Percentiles rank a stretch among this genome's conserved stretches.
phyloP scores from a whole-genome alignment of 2,329 filamentous ascomycete species.

The Cladophialophora yegresii region DNA sequence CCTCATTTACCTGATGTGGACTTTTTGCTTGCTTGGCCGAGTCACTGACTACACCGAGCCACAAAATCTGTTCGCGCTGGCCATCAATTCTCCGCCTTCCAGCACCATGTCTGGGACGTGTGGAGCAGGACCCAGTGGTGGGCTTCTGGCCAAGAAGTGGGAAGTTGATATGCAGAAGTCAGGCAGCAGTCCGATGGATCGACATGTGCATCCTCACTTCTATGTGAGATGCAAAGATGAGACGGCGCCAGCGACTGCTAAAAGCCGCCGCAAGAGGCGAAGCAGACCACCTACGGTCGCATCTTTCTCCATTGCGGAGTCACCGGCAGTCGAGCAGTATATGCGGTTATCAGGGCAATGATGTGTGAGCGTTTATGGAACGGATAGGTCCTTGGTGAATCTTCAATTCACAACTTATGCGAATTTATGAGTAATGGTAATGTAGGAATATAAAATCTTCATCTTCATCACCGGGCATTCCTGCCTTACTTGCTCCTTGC shows the following conservation, averaged over 20 bases:
- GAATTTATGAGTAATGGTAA: neutral
- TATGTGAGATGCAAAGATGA: conserved; percentile 27
- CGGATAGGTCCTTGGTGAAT: neutral
- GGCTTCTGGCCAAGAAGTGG: conserved; percentile 52
- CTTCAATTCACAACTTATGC: neutral
- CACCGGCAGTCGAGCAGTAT: conserved; percentile 14
- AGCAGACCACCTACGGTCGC: conserved; percentile 5
- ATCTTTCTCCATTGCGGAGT: conserved; percentile 7
- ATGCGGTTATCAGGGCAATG: conserved; percentile 6
- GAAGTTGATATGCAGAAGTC: conserved; percentile 50
- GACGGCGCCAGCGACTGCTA: neutral
- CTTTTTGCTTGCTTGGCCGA: conserved; percentile 53
- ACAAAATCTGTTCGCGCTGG: conserved; percentile 71
- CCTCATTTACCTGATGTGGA: conserved; percentile 12
- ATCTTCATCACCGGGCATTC: neutral
- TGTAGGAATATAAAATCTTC: neutral
- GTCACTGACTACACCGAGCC: conserved; percentile 80
- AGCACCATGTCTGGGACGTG: conserved; percentile 55
- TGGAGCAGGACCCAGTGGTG: conserved; percentile 57
- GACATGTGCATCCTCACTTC: conserved; percentile 29
- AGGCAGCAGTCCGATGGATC: conserved; percentile 37
- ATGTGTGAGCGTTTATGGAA: neutral
- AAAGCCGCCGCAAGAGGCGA: neutral
- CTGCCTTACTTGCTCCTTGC: neutral
- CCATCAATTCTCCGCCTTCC: conserved; percentile 56